Base-by-base conservation (phyloP, 371 early-diverging fungal genomes). In the Catenaria anguillulae region DNA sequence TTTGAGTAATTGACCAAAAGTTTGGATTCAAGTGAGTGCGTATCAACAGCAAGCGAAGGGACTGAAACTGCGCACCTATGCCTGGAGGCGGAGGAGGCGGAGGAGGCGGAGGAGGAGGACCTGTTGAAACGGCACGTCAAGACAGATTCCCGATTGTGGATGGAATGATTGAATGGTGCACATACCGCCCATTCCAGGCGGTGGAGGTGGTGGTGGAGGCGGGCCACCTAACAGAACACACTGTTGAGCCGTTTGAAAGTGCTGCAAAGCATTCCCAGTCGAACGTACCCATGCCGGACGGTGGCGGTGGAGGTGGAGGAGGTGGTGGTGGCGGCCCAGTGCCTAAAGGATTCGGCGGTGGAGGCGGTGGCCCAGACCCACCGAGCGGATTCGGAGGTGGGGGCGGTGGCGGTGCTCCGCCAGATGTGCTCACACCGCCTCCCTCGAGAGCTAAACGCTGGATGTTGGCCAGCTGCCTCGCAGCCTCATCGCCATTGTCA, bases 71-170 rank as follows among this genome's bases (percentile, higher is more conserved):
- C 17, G 29, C 56, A 12, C 33, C 56, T 12, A 56, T 56, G 4
- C 19, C n/a, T 24, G 56, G 36, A n/a, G 56, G 36, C 58, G 58
- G 58, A 0, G 58, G 58, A 33, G 58, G 58, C 5, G 58, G 58
- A 0, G 58, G 58, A 33, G 58, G 58, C 26, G 56, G 56, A 24
- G 58, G 58, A 24, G 58, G 58, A 1, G n/a, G n/a, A n/a, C n/a
- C n/a, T n/a, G n/a, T n/a, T n/a, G n/a, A n/a, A n/a, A n/a, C n/a
- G n/a, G n/a, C n/a, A n/a, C n/a, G n/a, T n/a, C n/a, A n/a, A n/a
- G n/a, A n/a, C n/a, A n/a, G n/a, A n/a, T n/a, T n/a, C n/a, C n/a
- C n/a, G n/a, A n/a, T n/a, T n/a, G n/a, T n/a, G n/a, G n/a, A n/a
- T n/a, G n/a, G n/a, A n/a, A n/a, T n/a, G n/a, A n/a, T n/a, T n/a